These are phyloP conservation scores for Kregervanrija fluxuum DNA, from an alignment of 805 yeast species.

Conservation along the genomic window DNA sequence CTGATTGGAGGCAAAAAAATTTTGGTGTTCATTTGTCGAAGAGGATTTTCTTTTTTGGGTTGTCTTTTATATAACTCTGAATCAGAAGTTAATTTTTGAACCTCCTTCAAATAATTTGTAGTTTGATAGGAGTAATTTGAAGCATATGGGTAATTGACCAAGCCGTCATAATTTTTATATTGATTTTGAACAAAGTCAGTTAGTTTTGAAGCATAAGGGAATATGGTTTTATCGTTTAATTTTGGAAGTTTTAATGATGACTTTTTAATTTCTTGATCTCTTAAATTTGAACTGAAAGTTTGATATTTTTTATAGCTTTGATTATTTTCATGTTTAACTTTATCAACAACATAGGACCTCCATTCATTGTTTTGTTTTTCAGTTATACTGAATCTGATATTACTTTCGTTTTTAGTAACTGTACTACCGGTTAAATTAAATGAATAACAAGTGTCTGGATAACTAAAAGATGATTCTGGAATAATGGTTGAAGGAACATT, in stretches of 20 bases:
- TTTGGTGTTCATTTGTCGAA: conserved; percentile 4
- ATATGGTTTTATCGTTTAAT: conserved; percentile 2
- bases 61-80: conserved; percentile 34
- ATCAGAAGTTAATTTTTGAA: conserved; percentile 40
- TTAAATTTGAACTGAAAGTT: conserved; percentile 24
- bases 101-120: conserved; percentile 41
- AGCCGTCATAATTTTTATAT: conserved; percentile 17
- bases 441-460: conserved; percentile 32
- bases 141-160: conserved; percentile 44
- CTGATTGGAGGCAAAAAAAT: conserved; percentile 18
- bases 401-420: conserved; percentile 19
- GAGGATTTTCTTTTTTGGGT: conserved; percentile 11
- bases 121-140: conserved; percentile 44
- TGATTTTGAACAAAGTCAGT: conserved; percentile 21
- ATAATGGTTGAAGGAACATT: conserved; percentile 11
- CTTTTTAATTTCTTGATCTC: background rate
- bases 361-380: conserved; percentile 34
- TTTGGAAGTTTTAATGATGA: conserved; percentile 1
- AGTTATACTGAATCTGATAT: conserved; percentile 25
- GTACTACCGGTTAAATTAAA: conserved; percentile 21
- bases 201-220: conserved; percentile 14
- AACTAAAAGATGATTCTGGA: conserved; percentile 19
- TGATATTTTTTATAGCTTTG: conserved; percentile 32
- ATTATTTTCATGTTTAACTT: conserved; percentile 35
- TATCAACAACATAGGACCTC: conserved; percentile 35